Evolutionary conservation across 192 early-diverging fungal species (phyloP).

Genomic region (Coemansia sp.): DNA sequence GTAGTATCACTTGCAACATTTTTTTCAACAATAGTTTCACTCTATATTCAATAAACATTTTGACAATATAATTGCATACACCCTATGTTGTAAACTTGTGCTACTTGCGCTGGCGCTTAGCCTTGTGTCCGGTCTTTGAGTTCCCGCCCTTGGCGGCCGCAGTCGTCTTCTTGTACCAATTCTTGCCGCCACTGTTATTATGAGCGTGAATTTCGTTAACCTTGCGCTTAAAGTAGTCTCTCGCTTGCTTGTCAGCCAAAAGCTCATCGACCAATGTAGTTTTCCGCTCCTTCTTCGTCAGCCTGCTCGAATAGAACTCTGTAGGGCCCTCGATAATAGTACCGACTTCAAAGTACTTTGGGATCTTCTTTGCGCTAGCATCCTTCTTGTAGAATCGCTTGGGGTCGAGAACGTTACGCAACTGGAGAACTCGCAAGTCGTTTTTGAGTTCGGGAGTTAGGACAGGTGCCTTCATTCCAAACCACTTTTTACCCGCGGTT

Average conservation of each 20-base stretch:
- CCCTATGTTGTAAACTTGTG: not conserved
- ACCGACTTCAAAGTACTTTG: conserved; percentile 96
- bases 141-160: conserved; percentile 4
- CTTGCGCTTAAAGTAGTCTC: conserved; percentile 87
- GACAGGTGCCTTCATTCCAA: conserved; percentile 81
- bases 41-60: not conserved
- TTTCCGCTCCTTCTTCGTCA: conserved; percentile 83
- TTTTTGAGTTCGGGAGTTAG: conserved; percentile 87
- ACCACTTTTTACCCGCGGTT: conserved; percentile 68
- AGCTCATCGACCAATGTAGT: conserved; percentile 87
- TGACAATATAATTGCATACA: not conserved
- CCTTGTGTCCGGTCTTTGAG: not conserved
- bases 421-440: conserved; percentile 83
- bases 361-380: conserved; percentile 60
- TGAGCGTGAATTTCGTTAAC: conserved; percentile 72
- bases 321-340: conserved; percentile 84
- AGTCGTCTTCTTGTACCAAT: conserved; percentile 32
- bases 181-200: conserved; percentile 43
- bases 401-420: conserved; percentile 86
- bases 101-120: conserved; percentile 18
- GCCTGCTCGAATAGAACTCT: conserved; percentile 85
- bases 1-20: not conserved
- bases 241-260: conserved; percentile 70
- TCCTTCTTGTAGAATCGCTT: conserved; percentile 90
- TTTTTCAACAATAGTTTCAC: not conserved